A percentile compares a stretch with the other conserved stretches of the same genome.
Conservation (phyloP, 371 early-diverging fungal species). For the Mucor irregularis region DNA sequence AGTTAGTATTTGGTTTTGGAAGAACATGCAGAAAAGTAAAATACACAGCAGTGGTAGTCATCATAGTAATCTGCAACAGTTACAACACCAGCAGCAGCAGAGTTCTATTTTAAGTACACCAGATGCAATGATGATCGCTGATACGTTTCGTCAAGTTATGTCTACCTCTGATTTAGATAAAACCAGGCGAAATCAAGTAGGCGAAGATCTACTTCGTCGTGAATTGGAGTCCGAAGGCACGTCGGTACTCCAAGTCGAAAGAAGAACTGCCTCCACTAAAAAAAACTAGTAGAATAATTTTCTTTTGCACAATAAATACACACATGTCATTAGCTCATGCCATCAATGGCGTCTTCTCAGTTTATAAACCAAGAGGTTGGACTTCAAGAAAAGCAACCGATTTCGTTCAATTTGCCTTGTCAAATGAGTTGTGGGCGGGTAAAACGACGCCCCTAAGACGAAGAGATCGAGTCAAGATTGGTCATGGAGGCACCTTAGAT, state of each 20-base stretch:
- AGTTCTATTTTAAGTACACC: slow-evolving; percentile 16
- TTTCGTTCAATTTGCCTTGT: slow-evolving; percentile 28
- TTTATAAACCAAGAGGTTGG: slow-evolving; percentile 48
- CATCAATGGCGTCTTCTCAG: slow-evolving; percentile 44
- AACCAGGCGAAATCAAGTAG: slow-evolving; percentile 5
- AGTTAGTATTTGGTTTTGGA: slow-evolving; percentile 20
- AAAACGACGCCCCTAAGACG: no score
- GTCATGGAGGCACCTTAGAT: slow-evolving; percentile 60
- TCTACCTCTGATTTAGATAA: background rate
- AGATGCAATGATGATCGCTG: slow-evolving; percentile 21
- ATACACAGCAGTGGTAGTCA: slow-evolving; percentile 1
- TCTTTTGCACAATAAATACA: no score
- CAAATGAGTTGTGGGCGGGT: slow-evolving; percentile 15
- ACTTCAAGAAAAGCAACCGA: slow-evolving; percentile 44
- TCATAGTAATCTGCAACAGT: background rate
- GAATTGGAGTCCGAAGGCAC: slow-evolving; percentile 17
- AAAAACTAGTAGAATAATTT: no score
- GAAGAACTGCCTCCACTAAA: slow-evolving; percentile 14
- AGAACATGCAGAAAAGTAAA: slow-evolving; percentile 18
- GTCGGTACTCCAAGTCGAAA: slow-evolving; percentile 10
- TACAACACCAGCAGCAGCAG: background rate
- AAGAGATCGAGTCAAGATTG: slow-evolving; percentile 42
- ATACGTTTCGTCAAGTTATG: slow-evolving; percentile 22
- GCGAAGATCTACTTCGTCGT: slow-evolving; percentile 13
- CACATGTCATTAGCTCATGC: slow-evolving; percentile 14